Evolutionary conservation across 2,329 filamentous ascomycete species (phyloP).

Genomic region (Cladobotryum mycophilum): DNA sequence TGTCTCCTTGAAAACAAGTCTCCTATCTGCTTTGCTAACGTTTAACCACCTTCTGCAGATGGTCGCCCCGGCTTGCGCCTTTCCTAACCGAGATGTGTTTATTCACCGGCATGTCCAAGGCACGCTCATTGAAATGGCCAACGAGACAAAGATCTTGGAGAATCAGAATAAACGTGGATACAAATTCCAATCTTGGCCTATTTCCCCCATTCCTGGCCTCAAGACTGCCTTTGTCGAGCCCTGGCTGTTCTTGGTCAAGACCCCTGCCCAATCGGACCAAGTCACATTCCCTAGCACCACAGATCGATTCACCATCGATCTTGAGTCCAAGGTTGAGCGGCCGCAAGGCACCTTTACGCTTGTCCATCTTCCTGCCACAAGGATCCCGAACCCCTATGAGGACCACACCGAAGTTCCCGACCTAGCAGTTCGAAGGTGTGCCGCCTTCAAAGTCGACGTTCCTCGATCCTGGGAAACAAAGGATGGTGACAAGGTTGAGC

Average conservation of each 20-base stretch:
- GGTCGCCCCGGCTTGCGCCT: conserved; percentile 12
- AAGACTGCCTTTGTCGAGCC: conserved; percentile 24
- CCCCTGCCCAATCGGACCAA: conserved; percentile 15
- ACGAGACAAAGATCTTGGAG: conserved; percentile 22
- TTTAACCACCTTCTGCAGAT: neutral
- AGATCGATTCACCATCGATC: conserved; percentile 24
- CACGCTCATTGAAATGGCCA: conserved; percentile 28
- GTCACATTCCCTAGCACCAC: conserved; percentile 21
- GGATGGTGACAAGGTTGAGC: conserved; percentile 18
- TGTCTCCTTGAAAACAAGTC: neutral
- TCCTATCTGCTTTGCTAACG: neutral
- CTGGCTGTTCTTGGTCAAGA: conserved; percentile 26
- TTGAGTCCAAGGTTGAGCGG: conserved; percentile 17
- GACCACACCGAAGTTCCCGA: conserved; percentile 8
- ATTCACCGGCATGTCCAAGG: conserved; percentile 24
- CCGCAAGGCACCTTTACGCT: conserved; percentile 20
- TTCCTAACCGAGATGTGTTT: conserved; percentile 21
- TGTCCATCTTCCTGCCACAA: conserved; percentile 17
- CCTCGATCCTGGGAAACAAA: conserved; percentile 23
- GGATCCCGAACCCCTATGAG: conserved; percentile 28
- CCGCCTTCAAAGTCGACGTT: conserved; percentile 30
- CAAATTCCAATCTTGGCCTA: conserved; percentile 21
- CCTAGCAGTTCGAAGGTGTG: conserved; percentile 16
- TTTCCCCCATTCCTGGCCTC: conserved; percentile 24
- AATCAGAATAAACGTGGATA: conserved; percentile 20